These are phyloP conservation scores for Jatropha curcas DNA, from an alignment of 345 rosid species.

Conservation along the genomic window DNA sequence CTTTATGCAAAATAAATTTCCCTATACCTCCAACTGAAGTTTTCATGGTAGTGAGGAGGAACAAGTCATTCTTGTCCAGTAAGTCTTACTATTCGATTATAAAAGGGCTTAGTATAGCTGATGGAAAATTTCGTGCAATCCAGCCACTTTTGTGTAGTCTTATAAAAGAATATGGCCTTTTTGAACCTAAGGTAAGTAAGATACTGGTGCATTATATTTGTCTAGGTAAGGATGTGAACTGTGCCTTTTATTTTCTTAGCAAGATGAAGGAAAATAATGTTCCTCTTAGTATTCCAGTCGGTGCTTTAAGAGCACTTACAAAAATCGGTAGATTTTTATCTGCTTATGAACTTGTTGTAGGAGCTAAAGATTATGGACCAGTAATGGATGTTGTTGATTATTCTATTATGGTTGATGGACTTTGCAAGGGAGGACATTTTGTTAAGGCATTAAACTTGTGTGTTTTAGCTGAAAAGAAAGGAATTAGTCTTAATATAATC, in stretches of 20 bases:
- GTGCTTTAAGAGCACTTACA: slow-evolving; percentile 47
- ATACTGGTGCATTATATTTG: slow-evolving; percentile 46
- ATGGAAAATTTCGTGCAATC: slow-evolving; percentile 26
- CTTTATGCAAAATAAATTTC: slow-evolving; percentile 60
- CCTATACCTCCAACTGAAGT: slow-evolving; percentile 46
- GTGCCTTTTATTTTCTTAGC: slow-evolving; percentile 39
- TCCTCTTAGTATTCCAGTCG: slow-evolving; percentile 36
- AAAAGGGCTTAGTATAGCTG: slow-evolving; percentile 36
- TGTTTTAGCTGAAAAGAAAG: slow-evolving; percentile 50
- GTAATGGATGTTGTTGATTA: slow-evolving; percentile 63
- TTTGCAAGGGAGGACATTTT: slow-evolving; percentile 68
- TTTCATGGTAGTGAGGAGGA: slow-evolving; percentile 49
- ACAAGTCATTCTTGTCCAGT: slow-evolving; percentile 31
- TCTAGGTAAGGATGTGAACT: slow-evolving; percentile 34
- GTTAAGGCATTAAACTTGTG: slow-evolving; percentile 66
- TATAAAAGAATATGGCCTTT: slow-evolving; percentile 50
- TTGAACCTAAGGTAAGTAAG: slow-evolving; percentile 42
- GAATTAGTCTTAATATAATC: slow-evolving; percentile 52
- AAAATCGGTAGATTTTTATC: slow-evolving; percentile 52
- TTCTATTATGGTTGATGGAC: slow-evolving; percentile 58
- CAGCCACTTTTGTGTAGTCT: slow-evolving; percentile 40
- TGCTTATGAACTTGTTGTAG: slow-evolving; percentile 58
- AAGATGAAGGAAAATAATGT: slow-evolving; percentile 35
- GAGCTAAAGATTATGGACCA: slow-evolving; percentile 41
- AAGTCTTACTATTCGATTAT: slow-evolving; percentile 43